phyloP scores from a whole-genome alignment of 2,329 filamentous ascomycete genomes.

The Hypoxylon sp. region DNA sequence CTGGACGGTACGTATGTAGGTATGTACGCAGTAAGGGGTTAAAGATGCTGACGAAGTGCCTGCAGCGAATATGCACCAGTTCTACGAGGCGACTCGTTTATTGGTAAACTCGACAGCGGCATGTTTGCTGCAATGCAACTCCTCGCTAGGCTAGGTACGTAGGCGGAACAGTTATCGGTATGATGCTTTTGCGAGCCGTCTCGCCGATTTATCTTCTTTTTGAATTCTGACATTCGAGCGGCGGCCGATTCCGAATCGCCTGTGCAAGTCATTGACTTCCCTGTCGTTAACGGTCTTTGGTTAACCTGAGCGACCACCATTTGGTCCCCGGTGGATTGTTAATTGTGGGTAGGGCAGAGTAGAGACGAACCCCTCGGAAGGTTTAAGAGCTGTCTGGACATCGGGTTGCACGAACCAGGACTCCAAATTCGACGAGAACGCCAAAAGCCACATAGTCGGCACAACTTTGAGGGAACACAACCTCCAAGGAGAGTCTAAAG shows the following conservation, averaged over 20 bases:
- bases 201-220: constrained; percentile 26
- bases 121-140: constrained; percentile 42
- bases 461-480: constrained; percentile 15
- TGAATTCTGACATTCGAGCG: constrained; percentile 22
- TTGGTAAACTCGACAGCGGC: constrained; percentile 29
- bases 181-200: constrained; percentile 33
- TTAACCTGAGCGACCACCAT: constrained; percentile 26
- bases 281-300: constrained; percentile 22
- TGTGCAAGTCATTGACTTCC: constrained; percentile 43
- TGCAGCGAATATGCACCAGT: constrained; percentile 29
- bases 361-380: constrained; percentile 15
- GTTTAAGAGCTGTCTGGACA: constrained; percentile 4
- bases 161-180: constrained; percentile 16
- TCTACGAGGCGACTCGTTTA: constrained; percentile 25
- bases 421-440: constrained; percentile 8
- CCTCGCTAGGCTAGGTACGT: constrained; percentile 14
- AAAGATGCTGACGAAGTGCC: constrained; percentile 25
- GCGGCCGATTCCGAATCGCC: constrained; percentile 41
- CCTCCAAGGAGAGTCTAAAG: not conserved
- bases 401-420: constrained; percentile 10
- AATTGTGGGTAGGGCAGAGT: constrained; percentile 36
- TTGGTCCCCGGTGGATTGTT: constrained; percentile 31
- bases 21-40: constrained; percentile 40
- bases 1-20: constrained; percentile 22
- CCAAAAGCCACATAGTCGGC: constrained; percentile 14